Base-by-base conservation (phyloP, 1,139 yeast genomes). In the Taphrina populina region DNA sequence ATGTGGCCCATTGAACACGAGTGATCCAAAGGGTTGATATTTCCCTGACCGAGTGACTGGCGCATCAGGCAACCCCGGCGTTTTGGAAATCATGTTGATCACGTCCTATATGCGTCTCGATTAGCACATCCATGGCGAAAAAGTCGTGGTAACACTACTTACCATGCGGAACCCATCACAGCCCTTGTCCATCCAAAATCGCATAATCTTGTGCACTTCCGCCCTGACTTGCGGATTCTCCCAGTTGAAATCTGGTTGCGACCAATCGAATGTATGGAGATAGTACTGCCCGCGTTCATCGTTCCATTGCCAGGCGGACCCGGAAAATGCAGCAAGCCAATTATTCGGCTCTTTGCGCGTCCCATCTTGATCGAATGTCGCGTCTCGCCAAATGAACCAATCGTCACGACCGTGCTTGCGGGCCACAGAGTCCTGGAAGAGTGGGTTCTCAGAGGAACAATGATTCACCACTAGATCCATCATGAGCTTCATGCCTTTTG, bases 181-280 rank as follows among this genome's bases (percentile, higher is more conserved):
- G 21, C 83, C 83, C 62, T 73, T 75, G 52, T 78, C 76, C 58
- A 74, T 74, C 83, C 83, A 80, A 66, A 72, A 80, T 41, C 69
- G 70, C 65, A 79, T 67, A 5, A 80, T 79, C 17, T 71, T 67
- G 64, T 78, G 76, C 56, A 80, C 76, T 27, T 81, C 82, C 7
- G 73, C 66, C 66, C 83, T 70, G 41, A 75, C 71, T 49, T 70
- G 78, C 61, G 72, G 76, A 63, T 74, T 78, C 63, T 79, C 83
- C 83, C 83, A 80, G 67, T 79, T 80, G 63, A 79, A 70, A 63
- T 79, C 83, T 10, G 83, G 83, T 66, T 79, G 83, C 26, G 75
- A 65, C 52, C 66, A 67, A 17, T 81, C 81, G 65, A 78, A 80
- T 46, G 79, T 68, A 57, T 73, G 76, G 59, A 80, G 70, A 66